Percentiles rank a stretch among this genome's conserved stretches.
Conservation (phyloP, 495 filamentous ascomycete genomes). For the Lasiosphaeriaceae sp. region DNA sequence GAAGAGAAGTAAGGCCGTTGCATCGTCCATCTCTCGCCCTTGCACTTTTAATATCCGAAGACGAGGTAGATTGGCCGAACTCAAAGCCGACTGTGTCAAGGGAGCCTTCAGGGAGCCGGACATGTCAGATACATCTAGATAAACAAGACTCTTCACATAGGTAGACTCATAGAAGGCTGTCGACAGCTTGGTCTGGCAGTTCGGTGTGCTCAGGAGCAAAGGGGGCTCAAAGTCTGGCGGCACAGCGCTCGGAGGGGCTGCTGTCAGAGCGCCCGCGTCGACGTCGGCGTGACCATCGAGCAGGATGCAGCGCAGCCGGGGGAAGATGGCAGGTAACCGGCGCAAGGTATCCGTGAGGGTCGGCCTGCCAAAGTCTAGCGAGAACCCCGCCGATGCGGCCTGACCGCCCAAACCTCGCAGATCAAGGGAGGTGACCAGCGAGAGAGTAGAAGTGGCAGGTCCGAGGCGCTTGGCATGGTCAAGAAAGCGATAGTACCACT, state of each 20-base stretch:
- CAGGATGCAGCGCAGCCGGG: conserved; percentile 34
- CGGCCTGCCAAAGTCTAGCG: not conserved
- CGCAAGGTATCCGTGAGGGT: conserved; percentile 24
- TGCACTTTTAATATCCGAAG: conserved; percentile 40
- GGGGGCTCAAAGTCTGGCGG: conserved; percentile 2
- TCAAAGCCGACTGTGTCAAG: conserved; percentile 23
- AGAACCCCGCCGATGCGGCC: conserved; percentile 12
- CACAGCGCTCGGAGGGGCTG: not conserved
- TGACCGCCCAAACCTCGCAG: conserved; percentile 18
- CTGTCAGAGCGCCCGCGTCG: conserved; percentile 23
- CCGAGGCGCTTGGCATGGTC: conserved; percentile 23
- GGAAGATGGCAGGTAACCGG: conserved; percentile 23
- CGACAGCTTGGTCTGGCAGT: conserved; percentile 29
- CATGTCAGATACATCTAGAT: conserved; percentile 42
- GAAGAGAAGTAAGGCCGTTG: conserved; percentile 24
- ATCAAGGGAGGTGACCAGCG: conserved; percentile 34
- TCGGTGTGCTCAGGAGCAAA: conserved; percentile 33
- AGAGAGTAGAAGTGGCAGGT: conserved; percentile 15
- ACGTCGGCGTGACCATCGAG: conserved; percentile 35
- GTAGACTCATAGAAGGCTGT: conserved; percentile 25
- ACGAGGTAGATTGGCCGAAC: conserved; percentile 26
- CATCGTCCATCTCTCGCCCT: conserved; percentile 36
- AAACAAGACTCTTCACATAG: conserved; percentile 34
- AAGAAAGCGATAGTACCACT: conserved; percentile 37
- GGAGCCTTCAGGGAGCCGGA: conserved; percentile 27